Base-by-base conservation (phyloP, 2,329 filamentous ascomycete genomes). In the Fusarium succisae region DNA sequence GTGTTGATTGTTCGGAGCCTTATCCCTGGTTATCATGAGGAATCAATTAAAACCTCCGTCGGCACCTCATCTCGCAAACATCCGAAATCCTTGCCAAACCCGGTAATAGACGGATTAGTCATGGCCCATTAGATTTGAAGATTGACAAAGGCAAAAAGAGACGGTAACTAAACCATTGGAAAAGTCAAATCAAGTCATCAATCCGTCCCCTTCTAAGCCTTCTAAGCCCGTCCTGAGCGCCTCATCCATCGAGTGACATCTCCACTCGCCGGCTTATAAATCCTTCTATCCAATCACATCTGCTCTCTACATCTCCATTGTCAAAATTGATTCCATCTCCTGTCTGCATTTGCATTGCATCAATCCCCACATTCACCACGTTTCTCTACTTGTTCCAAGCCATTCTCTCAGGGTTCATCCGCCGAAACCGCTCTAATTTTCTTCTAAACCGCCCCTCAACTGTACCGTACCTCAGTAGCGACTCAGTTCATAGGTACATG, bases 271-370 rank as follows among this genome's bases (percentile, higher is more conserved):
- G 30, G 66, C 66, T 70, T 70, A 69, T 69, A 53, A 69, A 69
- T 69, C 58, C 39, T 37, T 66, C n/a, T 30, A 55, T 55, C 72
- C 60, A 75, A 74, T 72, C 57, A 74, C n/a, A 48, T 24, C 15
- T 17, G 20, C 20, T 4, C 22, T 37, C 44, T 12, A 30, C 47
- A 54, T 61, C 30, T 30, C 54, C 45, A 71, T 71, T 53, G 39
- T 41, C 65, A 44, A 73, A 72, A 75, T 75, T 72, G 56, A 69
- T 74, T 71, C 67, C 63, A 72, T 70, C 62, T 54, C 41, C 32
- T 39, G 37, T 62, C 65, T 47, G 53, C 65, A 68, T 61, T 68
- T 54, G 56, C 56, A 47, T 43, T 70, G 44, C 61, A 70, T 70
- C 15, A 51, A 51, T 41, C 59, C 51, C 69, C 66, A 69, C 68